These are phyloP conservation scores for Naganishia antarctica DNA, from an alignment of 768 basidiomycete species.

Conservation along the genomic window DNA sequence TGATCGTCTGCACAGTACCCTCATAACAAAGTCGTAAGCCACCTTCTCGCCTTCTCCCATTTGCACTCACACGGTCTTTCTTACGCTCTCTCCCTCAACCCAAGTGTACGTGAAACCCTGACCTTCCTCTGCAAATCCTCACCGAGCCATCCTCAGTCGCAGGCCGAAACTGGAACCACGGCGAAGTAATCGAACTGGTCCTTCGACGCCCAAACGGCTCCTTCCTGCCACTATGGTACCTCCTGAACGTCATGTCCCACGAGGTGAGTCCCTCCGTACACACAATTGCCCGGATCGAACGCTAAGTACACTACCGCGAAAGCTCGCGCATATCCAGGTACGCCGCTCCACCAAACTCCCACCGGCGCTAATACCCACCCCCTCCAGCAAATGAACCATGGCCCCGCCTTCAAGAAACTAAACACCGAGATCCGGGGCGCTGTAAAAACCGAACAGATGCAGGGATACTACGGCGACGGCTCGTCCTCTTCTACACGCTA, in stretches of 20 bases:
- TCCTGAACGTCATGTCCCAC: conserved; percentile 47
- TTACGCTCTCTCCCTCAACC: no score
- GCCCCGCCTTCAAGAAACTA: conserved; percentile 32
- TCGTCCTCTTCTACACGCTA: conserved; percentile 7
- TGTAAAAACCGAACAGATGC: conserved; percentile 36
- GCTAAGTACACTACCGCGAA: background rate
- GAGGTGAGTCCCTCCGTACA: conserved; percentile 37
- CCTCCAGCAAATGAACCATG: conserved; percentile 18
- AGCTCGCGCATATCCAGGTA: conserved; percentile 21
- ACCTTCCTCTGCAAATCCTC: no score
- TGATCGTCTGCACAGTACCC: conserved; percentile 4
- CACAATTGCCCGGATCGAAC: background rate
- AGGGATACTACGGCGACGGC: conserved; percentile 48
- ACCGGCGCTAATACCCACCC: background rate
- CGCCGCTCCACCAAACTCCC: background rate
- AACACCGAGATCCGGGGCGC: conserved; percentile 44
- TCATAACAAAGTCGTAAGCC: conserved; percentile 17
- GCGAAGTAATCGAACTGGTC: conserved; percentile 47
- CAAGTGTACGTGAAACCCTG: no score
- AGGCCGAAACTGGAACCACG: conserved; percentile 48
- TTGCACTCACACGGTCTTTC: no score
- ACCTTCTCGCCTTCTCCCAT: no score
- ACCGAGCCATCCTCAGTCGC: conserved; percentile 33
- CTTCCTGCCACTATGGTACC: conserved; percentile 44
- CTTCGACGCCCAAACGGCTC: conserved; percentile 35